Conservation (phyloP, 2,329 filamentous ascomycete species). For the Colletotrichum musae region DNA sequence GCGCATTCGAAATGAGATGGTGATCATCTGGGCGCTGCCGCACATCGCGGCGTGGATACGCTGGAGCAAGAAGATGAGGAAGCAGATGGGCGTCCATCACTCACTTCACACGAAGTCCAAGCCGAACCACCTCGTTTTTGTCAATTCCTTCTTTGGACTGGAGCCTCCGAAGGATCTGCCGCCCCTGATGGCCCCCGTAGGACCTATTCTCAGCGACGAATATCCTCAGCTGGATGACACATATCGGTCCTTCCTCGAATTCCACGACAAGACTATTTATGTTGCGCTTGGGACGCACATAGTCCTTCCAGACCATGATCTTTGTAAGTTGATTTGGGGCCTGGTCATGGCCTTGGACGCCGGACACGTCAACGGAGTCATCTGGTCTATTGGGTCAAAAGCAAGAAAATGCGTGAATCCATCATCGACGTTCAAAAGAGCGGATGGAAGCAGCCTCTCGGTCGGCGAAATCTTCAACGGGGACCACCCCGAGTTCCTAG, state of each 20-base stretch:
- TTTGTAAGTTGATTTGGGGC: conserved; percentile 49
- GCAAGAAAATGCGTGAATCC: background rate
- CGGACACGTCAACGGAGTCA: conserved; percentile 15
- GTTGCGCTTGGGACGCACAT: conserved; percentile 60
- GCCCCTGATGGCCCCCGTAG: conserved; percentile 54
- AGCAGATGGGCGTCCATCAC: conserved; percentile 50
- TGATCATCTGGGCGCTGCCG: conserved; percentile 48
- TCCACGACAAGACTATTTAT: conserved; percentile 54
- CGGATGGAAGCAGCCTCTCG: background rate
- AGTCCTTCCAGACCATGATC: conserved; percentile 47
- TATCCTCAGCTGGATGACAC: conserved; percentile 50
- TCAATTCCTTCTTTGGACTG: conserved; percentile 61
- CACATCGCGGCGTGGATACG: conserved; percentile 40
- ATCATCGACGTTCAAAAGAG: background rate
- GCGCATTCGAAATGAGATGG: conserved; percentile 51
- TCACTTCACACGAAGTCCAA: conserved; percentile 49
- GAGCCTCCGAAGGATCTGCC: conserved; percentile 59
- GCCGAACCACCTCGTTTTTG: conserved; percentile 57
- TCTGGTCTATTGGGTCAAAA: conserved; percentile 7
- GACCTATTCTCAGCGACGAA: conserved; percentile 55
- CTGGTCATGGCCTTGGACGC: conserved; percentile 46
- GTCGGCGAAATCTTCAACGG: conserved; percentile 48
- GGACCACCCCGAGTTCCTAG: conserved; percentile 48
- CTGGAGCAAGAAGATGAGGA: conserved; percentile 53
- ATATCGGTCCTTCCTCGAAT: conserved; percentile 48